Conservation (phyloP, 2,329 filamentous ascomycete genomes). For the Blastomyces emzantsi region DNA sequence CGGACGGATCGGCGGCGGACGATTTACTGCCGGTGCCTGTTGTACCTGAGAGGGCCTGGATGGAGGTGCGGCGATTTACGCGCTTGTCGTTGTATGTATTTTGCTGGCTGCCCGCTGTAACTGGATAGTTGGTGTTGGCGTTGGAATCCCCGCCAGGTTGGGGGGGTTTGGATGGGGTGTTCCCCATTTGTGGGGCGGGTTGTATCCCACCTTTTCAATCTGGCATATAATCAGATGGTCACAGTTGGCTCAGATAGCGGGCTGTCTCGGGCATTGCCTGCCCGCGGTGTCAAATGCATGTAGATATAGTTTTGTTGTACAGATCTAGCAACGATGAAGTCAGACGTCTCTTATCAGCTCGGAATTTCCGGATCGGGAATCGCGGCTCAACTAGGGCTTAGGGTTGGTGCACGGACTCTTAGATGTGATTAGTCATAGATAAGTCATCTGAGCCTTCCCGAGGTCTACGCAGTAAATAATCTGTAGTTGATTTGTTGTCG, state of each 20-base stretch:
- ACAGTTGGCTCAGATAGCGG: background rate
- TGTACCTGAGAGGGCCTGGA: slow-evolving; percentile 32
- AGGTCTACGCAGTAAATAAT: too few species aligned
- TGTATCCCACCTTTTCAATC: background rate
- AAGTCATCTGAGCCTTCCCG: background rate
- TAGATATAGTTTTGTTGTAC: background rate
- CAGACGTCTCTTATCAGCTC: background rate
- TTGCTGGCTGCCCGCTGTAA: slow-evolving; percentile 15
- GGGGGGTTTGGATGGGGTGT: slow-evolving; percentile 40
- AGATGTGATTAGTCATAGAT: background rate
- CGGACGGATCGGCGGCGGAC: slow-evolving; percentile 36
- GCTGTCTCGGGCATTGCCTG: background rate
- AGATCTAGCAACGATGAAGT: background rate
- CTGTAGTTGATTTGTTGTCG: too few species aligned
- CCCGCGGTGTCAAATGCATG: background rate
- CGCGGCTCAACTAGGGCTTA: slow-evolving; percentile 1
- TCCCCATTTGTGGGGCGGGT: slow-evolving; percentile 32
- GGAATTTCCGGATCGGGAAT: background rate
- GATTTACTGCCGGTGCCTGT: slow-evolving; percentile 24
- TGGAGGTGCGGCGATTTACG: slow-evolving; percentile 34
- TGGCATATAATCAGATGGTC: background rate
- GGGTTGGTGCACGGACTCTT: background rate
- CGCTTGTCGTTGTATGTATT: slow-evolving; percentile 25
- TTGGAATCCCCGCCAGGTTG: slow-evolving; percentile 19
- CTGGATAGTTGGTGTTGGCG: slow-evolving; percentile 19